Conservation (phyloP, 805 yeast genomes). For the Lipomyces kockii region DNA sequence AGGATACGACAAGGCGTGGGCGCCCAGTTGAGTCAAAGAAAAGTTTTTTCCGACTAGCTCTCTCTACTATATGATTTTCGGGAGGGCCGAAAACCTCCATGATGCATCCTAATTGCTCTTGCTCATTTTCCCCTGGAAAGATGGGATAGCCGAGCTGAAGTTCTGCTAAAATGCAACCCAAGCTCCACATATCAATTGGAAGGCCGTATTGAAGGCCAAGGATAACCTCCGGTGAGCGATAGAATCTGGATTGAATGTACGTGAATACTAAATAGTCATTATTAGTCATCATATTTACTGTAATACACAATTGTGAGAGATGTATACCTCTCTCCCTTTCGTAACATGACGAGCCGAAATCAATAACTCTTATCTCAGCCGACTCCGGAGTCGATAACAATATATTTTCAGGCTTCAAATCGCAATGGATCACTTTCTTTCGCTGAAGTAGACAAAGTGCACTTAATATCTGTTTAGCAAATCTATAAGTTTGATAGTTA, state of each 20-base stretch:
- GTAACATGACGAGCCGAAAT: slow-evolving; percentile 66
- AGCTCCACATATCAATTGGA: slow-evolving; percentile 96
- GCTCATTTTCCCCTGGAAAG: slow-evolving; percentile 93
- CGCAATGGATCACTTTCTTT: slow-evolving; percentile 73
- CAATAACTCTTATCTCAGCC: slow-evolving; percentile 68
- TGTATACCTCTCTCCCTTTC: slow-evolving; percentile 59
- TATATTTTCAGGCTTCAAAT: slow-evolving; percentile 83
- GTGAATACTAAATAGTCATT: slow-evolving; percentile 64
- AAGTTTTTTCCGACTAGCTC: slow-evolving; percentile 45
- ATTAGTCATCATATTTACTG: background rate
- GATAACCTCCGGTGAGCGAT: slow-evolving; percentile 94
- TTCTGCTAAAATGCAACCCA: slow-evolving; percentile 96
- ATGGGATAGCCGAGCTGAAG: slow-evolving; percentile 89
- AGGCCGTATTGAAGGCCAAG: slow-evolving; percentile 88
- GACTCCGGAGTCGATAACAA: slow-evolving; percentile 56
- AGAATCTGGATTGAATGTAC: slow-evolving; percentile 93
- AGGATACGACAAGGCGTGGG: slow-evolving; percentile 41
- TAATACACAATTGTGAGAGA: background rate
- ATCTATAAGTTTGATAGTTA: slow-evolving; percentile 46
- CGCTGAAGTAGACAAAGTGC: slow-evolving; percentile 67
- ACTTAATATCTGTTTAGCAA: slow-evolving; percentile 60
- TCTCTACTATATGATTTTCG: slow-evolving; percentile 48
- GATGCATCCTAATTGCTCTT: slow-evolving; percentile 86
- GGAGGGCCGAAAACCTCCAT: slow-evolving; percentile 92
- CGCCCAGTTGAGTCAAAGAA: slow-evolving; percentile 48